Evolutionary conservation across 2,329 filamentous ascomycete species (phyloP).

Genomic region (Teratosphaeria pseudoeucalypti): DNA sequence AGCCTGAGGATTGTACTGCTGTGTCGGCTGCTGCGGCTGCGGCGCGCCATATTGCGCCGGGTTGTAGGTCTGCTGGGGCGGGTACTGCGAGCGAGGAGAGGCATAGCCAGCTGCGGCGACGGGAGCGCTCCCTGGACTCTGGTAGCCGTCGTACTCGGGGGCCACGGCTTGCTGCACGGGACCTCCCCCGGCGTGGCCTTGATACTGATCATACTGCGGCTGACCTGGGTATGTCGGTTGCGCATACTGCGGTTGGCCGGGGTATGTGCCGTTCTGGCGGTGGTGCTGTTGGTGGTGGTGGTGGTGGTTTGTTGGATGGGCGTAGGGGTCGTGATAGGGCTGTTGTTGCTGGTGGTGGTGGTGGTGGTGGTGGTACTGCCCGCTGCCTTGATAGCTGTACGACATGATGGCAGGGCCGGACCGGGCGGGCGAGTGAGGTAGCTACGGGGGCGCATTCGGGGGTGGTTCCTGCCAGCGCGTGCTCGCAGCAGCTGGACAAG

Average conservation of each 20-base stretch:
- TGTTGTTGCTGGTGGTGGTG: constrained; percentile 8
- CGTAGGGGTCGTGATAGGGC: constrained; percentile 15
- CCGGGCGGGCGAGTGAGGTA: not conserved
- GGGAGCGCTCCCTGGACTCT: constrained; percentile 3
- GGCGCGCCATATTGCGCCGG: constrained; percentile 49
- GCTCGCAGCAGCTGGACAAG: not conserved
- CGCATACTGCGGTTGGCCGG: constrained; percentile 9
- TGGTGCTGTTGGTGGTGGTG: constrained; percentile 10
- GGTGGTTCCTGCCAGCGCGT: constrained; percentile 1
- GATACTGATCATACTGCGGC: constrained; percentile 14
- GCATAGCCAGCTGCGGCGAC: constrained; percentile 1
- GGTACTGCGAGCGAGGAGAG: constrained; percentile 29
- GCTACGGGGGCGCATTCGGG: not conserved
- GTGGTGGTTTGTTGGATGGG: constrained; percentile 13
- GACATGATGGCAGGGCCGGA: constrained; percentile 35
- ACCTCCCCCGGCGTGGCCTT: constrained; percentile 12
- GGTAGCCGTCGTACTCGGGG: constrained; percentile 10
- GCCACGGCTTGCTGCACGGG: constrained; percentile 17
- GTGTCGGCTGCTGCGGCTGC: constrained; percentile 37
- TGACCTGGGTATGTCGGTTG: constrained; percentile 17
- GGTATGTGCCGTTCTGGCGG: constrained; percentile 16
- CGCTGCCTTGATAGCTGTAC: constrained; percentile 41
- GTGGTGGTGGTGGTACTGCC: constrained; percentile 29
- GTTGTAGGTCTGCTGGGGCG: constrained; percentile 42
- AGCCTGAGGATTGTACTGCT: constrained; percentile 61